These are phyloP conservation scores for Candida nemodendra DNA, from an alignment of 805 yeast genomes.

Conservation along the genomic window DNA sequence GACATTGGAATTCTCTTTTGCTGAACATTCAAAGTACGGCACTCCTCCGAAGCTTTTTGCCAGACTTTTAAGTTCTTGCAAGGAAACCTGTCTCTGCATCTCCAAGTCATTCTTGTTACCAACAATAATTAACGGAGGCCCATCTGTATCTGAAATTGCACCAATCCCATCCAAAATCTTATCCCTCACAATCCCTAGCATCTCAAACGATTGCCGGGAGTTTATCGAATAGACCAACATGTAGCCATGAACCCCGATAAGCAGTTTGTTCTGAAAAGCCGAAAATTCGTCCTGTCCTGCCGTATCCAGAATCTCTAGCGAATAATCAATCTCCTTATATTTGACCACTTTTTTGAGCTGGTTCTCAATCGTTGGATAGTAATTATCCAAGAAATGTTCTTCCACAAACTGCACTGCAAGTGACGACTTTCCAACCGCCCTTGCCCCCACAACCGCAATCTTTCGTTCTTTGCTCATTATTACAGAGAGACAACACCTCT, in stretches of 20 bases:
- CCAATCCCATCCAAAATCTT: conserved; percentile 72
- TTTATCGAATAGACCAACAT: conserved; percentile 79
- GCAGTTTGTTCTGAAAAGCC: conserved; percentile 71
- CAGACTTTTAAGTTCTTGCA: conserved; percentile 48
- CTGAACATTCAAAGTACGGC: conserved; percentile 48
- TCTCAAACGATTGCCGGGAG: conserved; percentile 72
- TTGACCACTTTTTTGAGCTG: conserved; percentile 70
- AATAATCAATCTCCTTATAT: conserved; percentile 71
- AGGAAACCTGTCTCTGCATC: conserved; percentile 55
- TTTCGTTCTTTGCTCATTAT: conserved; percentile 53
- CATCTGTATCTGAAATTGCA: conserved; percentile 40
- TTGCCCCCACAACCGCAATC: conserved; percentile 82
- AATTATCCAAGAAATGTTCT: conserved; percentile 82
- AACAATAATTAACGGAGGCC: conserved; percentile 46
- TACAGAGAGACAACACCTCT: too few relatives aligned
- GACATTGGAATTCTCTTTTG: conserved; percentile 45
- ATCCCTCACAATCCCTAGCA: conserved; percentile 74
- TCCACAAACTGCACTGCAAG: conserved; percentile 83
- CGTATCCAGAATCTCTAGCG: conserved; percentile 83
- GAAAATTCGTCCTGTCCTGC: conserved; percentile 93
- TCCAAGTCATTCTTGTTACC: conserved; percentile 56
- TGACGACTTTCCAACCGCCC: conserved; percentile 87
- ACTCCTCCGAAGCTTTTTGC: conserved; percentile 43
- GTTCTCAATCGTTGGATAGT: conserved; percentile 89
- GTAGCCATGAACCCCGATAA: conserved; percentile 83